phyloP scores from a whole-genome alignment of 2,329 filamentous ascomycete genomes.

The Sporothrix schenckii region DNA sequence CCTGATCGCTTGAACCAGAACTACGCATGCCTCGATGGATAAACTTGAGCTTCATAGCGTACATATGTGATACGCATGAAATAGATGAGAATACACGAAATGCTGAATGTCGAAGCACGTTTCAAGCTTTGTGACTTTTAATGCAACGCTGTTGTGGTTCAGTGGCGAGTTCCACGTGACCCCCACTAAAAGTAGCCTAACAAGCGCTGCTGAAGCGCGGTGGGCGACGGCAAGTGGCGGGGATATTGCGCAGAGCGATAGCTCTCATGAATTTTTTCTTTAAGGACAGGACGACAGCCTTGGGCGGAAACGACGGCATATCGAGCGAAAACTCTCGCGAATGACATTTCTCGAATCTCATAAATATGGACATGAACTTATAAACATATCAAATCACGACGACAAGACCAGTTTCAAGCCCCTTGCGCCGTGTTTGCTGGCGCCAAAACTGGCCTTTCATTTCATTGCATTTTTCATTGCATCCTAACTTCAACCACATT shows the following conservation, averaged over 20 bases:
- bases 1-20: too few species aligned
- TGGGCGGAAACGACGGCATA: background rate
- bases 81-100: too few species aligned
- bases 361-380: too few species aligned
- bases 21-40: too few species aligned
- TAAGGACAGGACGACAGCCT: background rate
- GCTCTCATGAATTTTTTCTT: slow-evolving; percentile 7
- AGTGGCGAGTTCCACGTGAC: slow-evolving; percentile 19
- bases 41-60: too few species aligned
- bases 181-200: slow-evolving; percentile 4
- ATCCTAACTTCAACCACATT: background rate
- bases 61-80: too few species aligned
- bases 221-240: slow-evolving; percentile 25
- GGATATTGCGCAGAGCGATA: background rate
- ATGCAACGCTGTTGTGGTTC: background rate
- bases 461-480: background rate
- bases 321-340: background rate
- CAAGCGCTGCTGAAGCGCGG: slow-evolving; percentile 18
- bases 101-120: too few species aligned
- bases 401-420: background rate
- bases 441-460: background rate
- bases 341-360: background rate
- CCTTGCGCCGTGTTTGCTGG: background rate
- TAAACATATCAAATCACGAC: background rate
- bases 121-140: background rate